These are phyloP conservation scores for Aphanocladium album DNA, from an alignment of 2,329 filamentous ascomycete species.

Conservation along the genomic window DNA sequence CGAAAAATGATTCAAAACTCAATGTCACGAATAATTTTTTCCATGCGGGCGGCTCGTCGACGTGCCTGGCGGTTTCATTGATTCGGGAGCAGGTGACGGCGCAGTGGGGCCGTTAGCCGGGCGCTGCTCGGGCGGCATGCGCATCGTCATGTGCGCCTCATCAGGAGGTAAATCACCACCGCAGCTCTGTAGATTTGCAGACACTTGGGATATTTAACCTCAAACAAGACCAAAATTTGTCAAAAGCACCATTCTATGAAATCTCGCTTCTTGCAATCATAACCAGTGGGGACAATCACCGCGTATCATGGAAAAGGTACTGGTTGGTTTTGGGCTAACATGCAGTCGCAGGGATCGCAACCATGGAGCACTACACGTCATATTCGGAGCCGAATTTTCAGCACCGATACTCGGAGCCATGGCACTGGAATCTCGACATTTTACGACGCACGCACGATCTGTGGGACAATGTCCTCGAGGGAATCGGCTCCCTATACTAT, in stretches of 20 bases:
- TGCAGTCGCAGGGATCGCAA: not conserved
- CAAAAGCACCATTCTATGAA: not conserved
- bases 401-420: not conserved
- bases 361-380: slow-evolving; percentile 3
- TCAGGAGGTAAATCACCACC: not conserved
- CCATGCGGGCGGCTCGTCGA: not conserved
- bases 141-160: slow-evolving; percentile 7
- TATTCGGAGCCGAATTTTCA: slow-evolving; percentile 1
- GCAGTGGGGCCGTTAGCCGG: not conserved
- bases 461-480: slow-evolving; percentile 36
- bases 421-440: slow-evolving; percentile 18
- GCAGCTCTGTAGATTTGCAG: not conserved
- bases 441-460: slow-evolving; percentile 31
- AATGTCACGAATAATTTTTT: not conserved
- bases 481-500: slow-evolving; percentile 34
- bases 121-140: not conserved
- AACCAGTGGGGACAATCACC: not conserved
- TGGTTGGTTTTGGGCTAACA: not conserved
- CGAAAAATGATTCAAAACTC: not conserved
- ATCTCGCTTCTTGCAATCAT: not conserved
- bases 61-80: not conserved
- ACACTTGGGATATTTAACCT: not conserved
- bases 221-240: not conserved
- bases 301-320: not conserved
- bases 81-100: slow-evolving; percentile 9